These are phyloP conservation scores for Mycena maculata DNA, from an alignment of 768 basidiomycete genomes.

Conservation along the genomic window DNA sequence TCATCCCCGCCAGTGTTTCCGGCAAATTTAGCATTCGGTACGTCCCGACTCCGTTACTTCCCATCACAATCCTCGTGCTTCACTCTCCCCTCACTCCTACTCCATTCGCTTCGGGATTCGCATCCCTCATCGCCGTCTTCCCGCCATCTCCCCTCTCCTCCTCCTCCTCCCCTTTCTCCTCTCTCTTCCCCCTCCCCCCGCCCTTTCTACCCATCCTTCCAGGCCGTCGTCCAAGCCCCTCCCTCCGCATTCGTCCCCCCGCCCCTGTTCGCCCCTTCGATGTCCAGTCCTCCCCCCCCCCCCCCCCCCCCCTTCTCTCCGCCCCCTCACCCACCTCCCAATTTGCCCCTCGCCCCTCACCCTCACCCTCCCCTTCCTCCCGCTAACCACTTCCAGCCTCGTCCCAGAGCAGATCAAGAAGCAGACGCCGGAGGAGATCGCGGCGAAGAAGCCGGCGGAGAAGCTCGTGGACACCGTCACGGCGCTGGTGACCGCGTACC, in stretches of 20 bases:
- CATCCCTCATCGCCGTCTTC: no score
- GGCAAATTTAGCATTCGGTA: constrained; percentile 97
- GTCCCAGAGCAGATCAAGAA: no score
- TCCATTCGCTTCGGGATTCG: neutral
- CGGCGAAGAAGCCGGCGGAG: no score
- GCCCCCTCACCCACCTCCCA: neutral
- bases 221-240: no score
- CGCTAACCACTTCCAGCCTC: constrained; percentile 52
- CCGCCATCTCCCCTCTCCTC: no score
- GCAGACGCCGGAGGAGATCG: constrained; percentile 86
- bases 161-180: neutral
- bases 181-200: neutral
- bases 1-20: constrained; percentile 89
- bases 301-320: neutral
- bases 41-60: constrained; percentile 32
- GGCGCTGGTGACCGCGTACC: constrained; percentile 74
- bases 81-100: neutral
- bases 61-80: neutral
- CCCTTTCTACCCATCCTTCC: neutral
- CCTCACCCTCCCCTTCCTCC: neutral
- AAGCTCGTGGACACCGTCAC: no score
- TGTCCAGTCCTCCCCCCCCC: neutral
- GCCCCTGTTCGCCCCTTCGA: no score
- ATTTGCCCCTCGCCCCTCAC: neutral
- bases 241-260: neutral